These are phyloP conservation scores for Trichoderma asperellum DNA, from an alignment of 2,329 filamentous ascomycete genomes.

Conservation along the genomic window DNA sequence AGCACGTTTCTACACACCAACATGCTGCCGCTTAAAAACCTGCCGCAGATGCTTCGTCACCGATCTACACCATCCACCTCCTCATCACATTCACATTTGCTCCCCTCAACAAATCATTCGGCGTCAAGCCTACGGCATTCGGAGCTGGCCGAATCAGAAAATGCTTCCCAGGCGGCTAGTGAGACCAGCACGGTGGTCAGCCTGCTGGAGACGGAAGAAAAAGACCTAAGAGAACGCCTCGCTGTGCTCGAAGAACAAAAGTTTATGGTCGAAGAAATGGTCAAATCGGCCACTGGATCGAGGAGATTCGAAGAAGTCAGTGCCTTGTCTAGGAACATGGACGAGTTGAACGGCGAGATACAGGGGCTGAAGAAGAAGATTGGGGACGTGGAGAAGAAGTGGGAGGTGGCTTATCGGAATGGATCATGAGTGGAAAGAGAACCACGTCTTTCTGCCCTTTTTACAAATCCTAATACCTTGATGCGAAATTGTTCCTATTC, in stretches of 20 bases:
- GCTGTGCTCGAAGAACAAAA: conserved; percentile 89
- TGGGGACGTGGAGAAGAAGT: conserved; percentile 64
- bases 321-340: conserved; percentile 76
- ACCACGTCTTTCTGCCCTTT: not conserved
- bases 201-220: conserved; percentile 78
- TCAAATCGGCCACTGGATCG: conserved; percentile 73
- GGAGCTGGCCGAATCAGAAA: conserved; percentile 52
- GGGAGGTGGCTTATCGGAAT: conserved; percentile 56
- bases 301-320: conserved; percentile 85
- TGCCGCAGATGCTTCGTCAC: conserved; percentile 66
- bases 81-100: conserved; percentile 39
- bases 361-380: conserved; percentile 67
- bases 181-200: conserved; percentile 59
- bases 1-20: conserved; percentile 84
- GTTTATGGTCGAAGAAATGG: conserved; percentile 87
- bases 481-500: not conserved
- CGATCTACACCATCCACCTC: conserved; percentile 41
- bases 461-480: not conserved
- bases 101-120: conserved; percentile 44
- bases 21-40: conserved; percentile 82
- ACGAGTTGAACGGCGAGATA: conserved; percentile 82
- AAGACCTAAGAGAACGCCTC: conserved; percentile 75
- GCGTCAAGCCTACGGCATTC: conserved; percentile 51
- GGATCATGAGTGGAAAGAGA: conserved; percentile 29
- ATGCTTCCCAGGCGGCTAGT: conserved; percentile 49